A percentile compares a stretch with the other conserved stretches of the same genome.
Evolutionary conservation across 495 filamentous ascomycete species (phyloP).

Genomic region (Tetracladium marchalianum): DNA sequence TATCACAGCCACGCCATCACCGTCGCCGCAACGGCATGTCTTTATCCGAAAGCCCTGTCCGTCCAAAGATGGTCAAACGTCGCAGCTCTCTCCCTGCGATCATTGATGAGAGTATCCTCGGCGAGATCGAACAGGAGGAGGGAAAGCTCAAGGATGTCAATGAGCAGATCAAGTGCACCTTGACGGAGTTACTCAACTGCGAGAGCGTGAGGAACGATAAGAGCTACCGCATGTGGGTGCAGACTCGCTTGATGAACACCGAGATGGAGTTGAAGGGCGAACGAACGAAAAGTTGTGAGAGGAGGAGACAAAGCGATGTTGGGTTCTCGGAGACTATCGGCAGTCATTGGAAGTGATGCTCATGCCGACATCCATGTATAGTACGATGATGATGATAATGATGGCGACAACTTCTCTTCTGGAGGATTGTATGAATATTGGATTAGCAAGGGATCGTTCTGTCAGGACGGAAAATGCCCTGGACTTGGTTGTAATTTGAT

Average conservation of each 20-base stretch:
- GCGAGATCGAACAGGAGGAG: conserved; percentile 40
- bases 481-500: no score
- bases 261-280: conserved; percentile 42
- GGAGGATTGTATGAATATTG: no score
- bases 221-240: conserved; percentile 52
- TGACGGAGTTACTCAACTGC: conserved; percentile 59
- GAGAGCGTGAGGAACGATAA: conserved; percentile 42
- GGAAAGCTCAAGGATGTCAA: conserved; percentile 48
- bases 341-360: no score
- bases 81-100: conserved; percentile 26
- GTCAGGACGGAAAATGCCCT: no score
- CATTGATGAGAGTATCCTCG: conserved; percentile 22
- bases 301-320: conserved; percentile 16
- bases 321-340: neutral
- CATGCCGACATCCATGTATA: no score
- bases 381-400: no score
- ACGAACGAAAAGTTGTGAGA: conserved; percentile 16
- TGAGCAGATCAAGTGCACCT: conserved; percentile 51
- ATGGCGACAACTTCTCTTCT: no score
- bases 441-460: no score
- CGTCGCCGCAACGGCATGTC: conserved; percentile 9
- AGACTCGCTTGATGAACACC: conserved; percentile 52
- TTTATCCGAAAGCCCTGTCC: neutral
- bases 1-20: conserved; percentile 1
- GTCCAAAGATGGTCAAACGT: neutral